phyloP scores from a whole-genome alignment of 441 rosid species.

The Erodium moschatum region DNA sequence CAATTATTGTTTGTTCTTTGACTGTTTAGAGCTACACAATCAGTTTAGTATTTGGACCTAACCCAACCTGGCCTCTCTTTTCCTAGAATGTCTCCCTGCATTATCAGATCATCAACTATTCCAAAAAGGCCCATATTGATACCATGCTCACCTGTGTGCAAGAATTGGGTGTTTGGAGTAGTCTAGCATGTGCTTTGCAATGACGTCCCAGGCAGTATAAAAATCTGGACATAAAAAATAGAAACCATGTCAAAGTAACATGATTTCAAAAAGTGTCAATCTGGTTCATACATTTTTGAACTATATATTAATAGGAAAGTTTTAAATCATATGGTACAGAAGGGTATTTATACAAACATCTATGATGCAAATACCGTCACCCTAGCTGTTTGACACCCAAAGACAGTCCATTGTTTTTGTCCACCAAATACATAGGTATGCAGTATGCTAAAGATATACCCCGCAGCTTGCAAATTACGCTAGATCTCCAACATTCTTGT shows the following conservation, averaged over 20 bases:
- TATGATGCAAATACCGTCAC: background rate
- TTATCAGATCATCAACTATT: slow-evolving; percentile 1
- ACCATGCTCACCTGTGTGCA: slow-evolving; percentile 52
- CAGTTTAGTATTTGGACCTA: background rate
- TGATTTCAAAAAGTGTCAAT: background rate
- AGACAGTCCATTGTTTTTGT: background rate
- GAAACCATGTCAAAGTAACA: slow-evolving; percentile 6
- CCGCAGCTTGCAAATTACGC: too few relatives aligned
- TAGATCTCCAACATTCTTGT: too few relatives aligned
- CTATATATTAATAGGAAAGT: background rate
- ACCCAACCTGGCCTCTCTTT: slow-evolving; percentile 11
- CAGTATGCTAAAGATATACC: too few relatives aligned
- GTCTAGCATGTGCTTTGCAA: slow-evolving; percentile 49
- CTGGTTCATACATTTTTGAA: background rate
- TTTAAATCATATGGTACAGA: background rate
- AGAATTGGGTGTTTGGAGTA: slow-evolving; percentile 48
- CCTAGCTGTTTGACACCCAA: background rate
- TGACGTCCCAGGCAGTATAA: slow-evolving; percentile 90
- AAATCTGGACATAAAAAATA: slow-evolving; percentile 44
- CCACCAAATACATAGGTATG: background rate
- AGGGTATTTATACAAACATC: background rate
- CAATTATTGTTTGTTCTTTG: background rate
- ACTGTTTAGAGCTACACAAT: slow-evolving; percentile 10
- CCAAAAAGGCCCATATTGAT: background rate
- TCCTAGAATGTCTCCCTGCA: background rate